Conservation (phyloP, 2,329 filamentous ascomycete species). For the Hirsutella rhossiliensis region DNA sequence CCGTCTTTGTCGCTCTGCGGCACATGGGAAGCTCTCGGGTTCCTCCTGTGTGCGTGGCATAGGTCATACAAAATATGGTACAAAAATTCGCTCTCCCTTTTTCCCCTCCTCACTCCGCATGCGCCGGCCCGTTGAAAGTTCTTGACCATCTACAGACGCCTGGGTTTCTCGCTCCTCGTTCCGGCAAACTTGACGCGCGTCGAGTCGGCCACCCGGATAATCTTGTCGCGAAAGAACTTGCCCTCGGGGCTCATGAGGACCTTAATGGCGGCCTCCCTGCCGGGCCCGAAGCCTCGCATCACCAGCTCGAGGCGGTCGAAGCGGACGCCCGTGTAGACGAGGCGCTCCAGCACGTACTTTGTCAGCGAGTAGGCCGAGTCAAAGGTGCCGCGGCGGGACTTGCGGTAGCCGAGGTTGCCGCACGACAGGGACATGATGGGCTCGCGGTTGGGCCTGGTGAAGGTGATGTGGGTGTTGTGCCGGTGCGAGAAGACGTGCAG, state of each 20-base stretch:
- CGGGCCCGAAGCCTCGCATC: slow-evolving; percentile 73
- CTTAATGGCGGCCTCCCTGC: slow-evolving; percentile 83
- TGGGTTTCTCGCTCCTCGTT: slow-evolving; percentile 71
- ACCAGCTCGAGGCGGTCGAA: slow-evolving; percentile 71
- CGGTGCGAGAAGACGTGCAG: slow-evolving; percentile 78
- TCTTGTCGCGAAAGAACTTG: slow-evolving; percentile 57
- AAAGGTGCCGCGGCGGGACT: slow-evolving; percentile 68
- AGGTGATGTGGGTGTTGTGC: slow-evolving; percentile 91
- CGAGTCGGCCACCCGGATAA: slow-evolving; percentile 70
- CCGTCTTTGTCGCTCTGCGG: neutral
- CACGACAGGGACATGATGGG: slow-evolving; percentile 69
- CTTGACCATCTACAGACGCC: slow-evolving; percentile 54
- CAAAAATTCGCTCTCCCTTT: neutral
- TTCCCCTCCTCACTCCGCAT: neutral
- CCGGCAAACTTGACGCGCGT: slow-evolving; percentile 95
- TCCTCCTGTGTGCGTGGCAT: neutral
- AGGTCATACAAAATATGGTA: neutral
- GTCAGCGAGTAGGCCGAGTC: slow-evolving; percentile 88
- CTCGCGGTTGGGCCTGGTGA: slow-evolving; percentile 70
- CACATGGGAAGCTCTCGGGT: neutral
- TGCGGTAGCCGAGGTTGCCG: slow-evolving; percentile 86
- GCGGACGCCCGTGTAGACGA: slow-evolving; percentile 69
- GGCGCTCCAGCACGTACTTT: slow-evolving; percentile 69
- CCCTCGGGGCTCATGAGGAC: slow-evolving; percentile 81
- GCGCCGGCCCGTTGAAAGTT: neutral